Percentiles rank a stretch among this genome's conserved stretches.
These are phyloP conservation scores for Entomortierella chlamydospora DNA, from an alignment of 192 early-diverging fungal genomes.

Conservation along the genomic window DNA sequence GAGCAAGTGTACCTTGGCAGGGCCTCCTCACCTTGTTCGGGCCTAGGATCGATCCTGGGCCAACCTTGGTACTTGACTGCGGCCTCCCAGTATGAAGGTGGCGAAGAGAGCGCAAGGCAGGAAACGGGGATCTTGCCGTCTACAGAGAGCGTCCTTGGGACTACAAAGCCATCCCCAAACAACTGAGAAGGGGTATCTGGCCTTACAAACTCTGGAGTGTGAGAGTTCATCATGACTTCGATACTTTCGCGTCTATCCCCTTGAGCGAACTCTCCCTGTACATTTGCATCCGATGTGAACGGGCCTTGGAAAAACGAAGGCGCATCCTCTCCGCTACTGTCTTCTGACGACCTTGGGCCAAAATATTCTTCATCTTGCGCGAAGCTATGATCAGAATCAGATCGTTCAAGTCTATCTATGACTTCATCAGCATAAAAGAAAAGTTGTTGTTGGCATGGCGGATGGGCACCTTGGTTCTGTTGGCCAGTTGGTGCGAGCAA, in stretches of 20 bases:
- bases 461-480: slow-evolving; percentile 14
- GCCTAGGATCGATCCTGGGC: slow-evolving; percentile 34
- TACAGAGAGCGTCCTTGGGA: not conserved
- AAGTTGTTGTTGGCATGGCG: slow-evolving; percentile 34
- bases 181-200: slow-evolving; percentile 5
- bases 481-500: slow-evolving; percentile 19
- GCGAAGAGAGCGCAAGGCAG: slow-evolving; percentile 27
- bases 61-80: slow-evolving; percentile 46
- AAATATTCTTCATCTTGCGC: not conserved
- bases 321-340: not conserved
- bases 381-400: slow-evolving; percentile 9
- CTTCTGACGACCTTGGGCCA: slow-evolving; percentile 2
- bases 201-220: not conserved
- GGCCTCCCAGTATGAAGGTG: slow-evolving; percentile 51
- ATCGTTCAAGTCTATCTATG: not conserved
- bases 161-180: not conserved
- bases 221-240: slow-evolving; percentile 8
- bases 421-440: slow-evolving; percentile 48
- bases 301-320: slow-evolving; percentile 13
- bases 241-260: slow-evolving; percentile 42
- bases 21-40: slow-evolving; percentile 59
- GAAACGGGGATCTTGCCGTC: slow-evolving; percentile 38
- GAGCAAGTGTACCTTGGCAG: slow-evolving; percentile 62
- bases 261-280: slow-evolving; percentile 25
- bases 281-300: slow-evolving; percentile 15